Evolutionary conservation across 1,139 yeast species (phyloP).

Genomic region (Magnusiomyces suaveolens): DNA sequence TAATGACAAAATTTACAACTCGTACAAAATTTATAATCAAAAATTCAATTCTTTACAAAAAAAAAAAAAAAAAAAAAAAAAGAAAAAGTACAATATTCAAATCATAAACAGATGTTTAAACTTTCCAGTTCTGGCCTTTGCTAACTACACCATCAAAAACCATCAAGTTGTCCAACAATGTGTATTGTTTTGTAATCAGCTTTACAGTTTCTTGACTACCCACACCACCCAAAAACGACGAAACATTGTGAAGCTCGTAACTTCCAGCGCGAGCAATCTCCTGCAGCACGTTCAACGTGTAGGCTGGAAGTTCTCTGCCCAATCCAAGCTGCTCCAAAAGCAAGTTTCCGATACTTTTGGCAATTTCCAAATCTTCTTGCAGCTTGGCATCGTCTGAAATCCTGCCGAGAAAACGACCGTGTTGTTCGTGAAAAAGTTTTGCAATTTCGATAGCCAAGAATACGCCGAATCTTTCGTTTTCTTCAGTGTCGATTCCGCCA

Average conservation of each 20-base stretch:
- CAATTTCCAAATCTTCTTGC: slow-evolving; percentile 8
- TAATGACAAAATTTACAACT: too few relatives aligned
- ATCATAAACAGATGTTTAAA: too few relatives aligned
- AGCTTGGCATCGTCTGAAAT: slow-evolving; percentile 8
- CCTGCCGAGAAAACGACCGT: slow-evolving; percentile 15
- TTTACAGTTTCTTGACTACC: slow-evolving; percentile 70
- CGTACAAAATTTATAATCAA: too few relatives aligned
- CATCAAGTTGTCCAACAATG: slow-evolving; percentile 57
- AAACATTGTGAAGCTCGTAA: slow-evolving; percentile 39
- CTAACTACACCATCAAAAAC: slow-evolving; percentile 60
- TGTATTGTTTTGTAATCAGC: slow-evolving; percentile 58
- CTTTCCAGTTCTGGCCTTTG: slow-evolving; percentile 42
- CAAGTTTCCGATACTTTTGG: slow-evolving; percentile 15
- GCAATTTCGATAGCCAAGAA: slow-evolving; percentile 24
- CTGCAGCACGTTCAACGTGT: slow-evolving; percentile 16
- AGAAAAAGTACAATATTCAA: too few relatives aligned
- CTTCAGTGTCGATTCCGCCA: slow-evolving; percentile 12
- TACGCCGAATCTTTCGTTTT: slow-evolving; percentile 19
- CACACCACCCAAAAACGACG: slow-evolving; percentile 64
- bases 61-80: too few relatives aligned
- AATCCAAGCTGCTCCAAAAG: slow-evolving; percentile 15
- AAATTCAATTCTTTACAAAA: too few relatives aligned
- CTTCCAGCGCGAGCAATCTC: slow-evolving; percentile 34
- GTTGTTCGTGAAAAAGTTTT: slow-evolving; percentile 19
- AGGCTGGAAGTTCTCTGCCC: slow-evolving; percentile 6